phyloP scores from a whole-genome alignment of 805 yeast species.

The Candida easanensis region DNA sequence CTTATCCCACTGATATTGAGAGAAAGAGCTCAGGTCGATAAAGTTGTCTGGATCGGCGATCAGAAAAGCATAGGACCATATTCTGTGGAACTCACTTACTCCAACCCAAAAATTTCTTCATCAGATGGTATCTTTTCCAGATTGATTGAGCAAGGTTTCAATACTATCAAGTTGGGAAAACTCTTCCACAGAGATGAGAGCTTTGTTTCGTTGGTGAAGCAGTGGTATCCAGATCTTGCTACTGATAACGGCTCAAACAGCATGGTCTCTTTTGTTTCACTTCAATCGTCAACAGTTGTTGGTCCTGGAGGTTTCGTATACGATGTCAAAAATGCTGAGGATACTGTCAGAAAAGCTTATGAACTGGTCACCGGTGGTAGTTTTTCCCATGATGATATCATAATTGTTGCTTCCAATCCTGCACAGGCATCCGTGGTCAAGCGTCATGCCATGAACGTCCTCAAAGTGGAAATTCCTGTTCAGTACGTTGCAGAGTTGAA shows the following conservation, averaged over 20 bases:
- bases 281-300: too few relatives aligned
- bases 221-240: not conserved
- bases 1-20: constrained; percentile 28
- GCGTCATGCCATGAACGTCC: too few relatives aligned
- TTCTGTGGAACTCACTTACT: not conserved
- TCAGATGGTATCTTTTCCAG: not conserved
- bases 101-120: not conserved
- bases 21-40: constrained; percentile 14
- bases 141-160: not conserved
- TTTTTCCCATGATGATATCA: too few relatives aligned
- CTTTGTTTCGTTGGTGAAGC: not conserved
- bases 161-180: not conserved
- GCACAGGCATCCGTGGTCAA: not conserved
- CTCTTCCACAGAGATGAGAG: not conserved
- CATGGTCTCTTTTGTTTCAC: too few relatives aligned
- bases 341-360: too few relatives aligned
- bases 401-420: not conserved
- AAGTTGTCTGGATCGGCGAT: constrained; percentile 38
- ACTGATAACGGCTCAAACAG: too few relatives aligned
- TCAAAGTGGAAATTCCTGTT: too few relatives aligned
- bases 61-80: constrained; percentile 24
- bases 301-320: too few relatives aligned
- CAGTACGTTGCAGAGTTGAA: too few relatives aligned
- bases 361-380: too few relatives aligned
- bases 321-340: too few relatives aligned